A percentile compares a stretch with the other conserved stretches of the same genome.
These are phyloP conservation scores for Flaveria trinervia DNA, from an alignment of 129 eudicot genomes.

Conservation along the genomic window DNA sequence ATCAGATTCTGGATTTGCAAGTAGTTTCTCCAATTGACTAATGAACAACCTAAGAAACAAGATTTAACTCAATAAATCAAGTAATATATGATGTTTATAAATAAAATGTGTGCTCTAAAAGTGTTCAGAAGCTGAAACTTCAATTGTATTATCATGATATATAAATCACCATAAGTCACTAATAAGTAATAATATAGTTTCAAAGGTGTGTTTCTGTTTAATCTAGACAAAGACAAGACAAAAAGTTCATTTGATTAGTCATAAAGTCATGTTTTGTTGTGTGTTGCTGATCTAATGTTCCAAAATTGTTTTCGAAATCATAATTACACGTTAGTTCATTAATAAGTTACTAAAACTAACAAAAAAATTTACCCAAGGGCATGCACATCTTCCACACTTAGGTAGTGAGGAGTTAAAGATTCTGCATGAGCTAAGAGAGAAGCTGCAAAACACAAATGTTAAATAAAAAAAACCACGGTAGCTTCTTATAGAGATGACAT, in stretches of 20 bases:
- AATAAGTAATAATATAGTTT: too few relatives aligned
- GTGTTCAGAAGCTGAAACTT: not conserved
- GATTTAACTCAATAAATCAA: not conserved
- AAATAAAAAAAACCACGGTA: not conserved
- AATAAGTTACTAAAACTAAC: not conserved
- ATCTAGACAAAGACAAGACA: too few relatives aligned
- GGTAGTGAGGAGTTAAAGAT: conserved; percentile 59
- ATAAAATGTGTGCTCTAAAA: not conserved
- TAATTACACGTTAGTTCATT: not conserved
- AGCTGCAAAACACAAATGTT: conserved; percentile 51
- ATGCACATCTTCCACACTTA: conserved; percentile 63
- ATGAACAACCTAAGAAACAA: conserved; percentile 53
- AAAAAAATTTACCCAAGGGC: conserved; percentile 29
- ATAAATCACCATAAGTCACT: not conserved
- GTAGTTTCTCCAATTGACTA: conserved; percentile 43
- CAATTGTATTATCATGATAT: not conserved
- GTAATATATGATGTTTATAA: conserved; percentile 14
- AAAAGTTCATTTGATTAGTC: too few relatives aligned
- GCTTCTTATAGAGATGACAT: not conserved
- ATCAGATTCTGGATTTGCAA: conserved; percentile 33
- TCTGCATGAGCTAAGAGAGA: conserved; percentile 71
- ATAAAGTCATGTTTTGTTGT: too few relatives aligned
- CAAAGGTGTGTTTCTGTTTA: too few relatives aligned
- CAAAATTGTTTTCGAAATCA: not conserved
- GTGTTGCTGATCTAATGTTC: too few relatives aligned